Base-by-base conservation (phyloP, 352 stramenopile species). In the Pythium monospermum region DNA sequence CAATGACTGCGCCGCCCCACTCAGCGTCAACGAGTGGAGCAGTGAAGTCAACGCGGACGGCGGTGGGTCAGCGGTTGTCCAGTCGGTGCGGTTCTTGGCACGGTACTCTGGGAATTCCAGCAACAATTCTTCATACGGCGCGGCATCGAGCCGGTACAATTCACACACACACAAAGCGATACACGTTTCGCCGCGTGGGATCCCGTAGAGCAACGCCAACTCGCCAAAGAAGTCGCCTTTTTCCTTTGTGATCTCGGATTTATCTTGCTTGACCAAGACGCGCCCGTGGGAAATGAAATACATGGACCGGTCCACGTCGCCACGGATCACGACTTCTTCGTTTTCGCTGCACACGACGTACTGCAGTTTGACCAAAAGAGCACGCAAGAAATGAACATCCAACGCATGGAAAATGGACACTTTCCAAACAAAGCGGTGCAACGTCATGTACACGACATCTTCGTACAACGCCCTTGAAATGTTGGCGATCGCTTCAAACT, bases 301-400 rank as follows among this genome's bases (percentile, higher is more conserved):
- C 81, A 91, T 88, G 33, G 61, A 82, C 15, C 75, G 73, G 26
- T 90, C 78, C 44, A 90, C 77, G 57, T 92, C 81, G 1, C 81
- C 79, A 4, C 61, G 55, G n/a, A 83, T 79, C 43, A 87, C 75
- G 31, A 89, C 66, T 28, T 87, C 73, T 44, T 87, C 76, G 13
- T 67, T 71, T 41, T 85, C 76, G 11, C 70, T 78, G 53, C 72
- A 87, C 10, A 87, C 61, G 0, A 89, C 71, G 36, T 80, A 85
- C 31, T 81, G 68, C 10, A 89, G 57, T 8, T 65, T 66, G 8
- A 76, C 65, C 0, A 89, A 61, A 30, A 89, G 41, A 6, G 71
- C 71, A 6, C 76, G 73, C 19, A 89, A 25, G 19, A 89, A 89
- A 31, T 79, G 67, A 11, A 81, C 48, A 13, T 87, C 73, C 30